These are phyloP conservation scores for Coniosporium apollinis DNA, from an alignment of 495 filamentous ascomycete species.

Conservation along the genomic window DNA sequence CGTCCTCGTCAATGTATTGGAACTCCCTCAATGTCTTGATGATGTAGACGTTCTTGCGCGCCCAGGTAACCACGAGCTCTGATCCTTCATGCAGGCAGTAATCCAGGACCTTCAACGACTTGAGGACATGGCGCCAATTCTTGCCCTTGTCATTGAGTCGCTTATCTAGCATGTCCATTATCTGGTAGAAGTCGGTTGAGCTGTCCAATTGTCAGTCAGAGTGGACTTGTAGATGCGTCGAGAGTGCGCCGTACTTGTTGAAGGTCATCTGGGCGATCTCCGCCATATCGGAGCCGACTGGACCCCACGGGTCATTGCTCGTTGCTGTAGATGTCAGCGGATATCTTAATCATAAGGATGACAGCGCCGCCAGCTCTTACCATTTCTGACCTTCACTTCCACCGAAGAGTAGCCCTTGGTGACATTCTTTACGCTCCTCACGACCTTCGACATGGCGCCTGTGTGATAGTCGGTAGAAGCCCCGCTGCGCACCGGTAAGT, in stretches of 20 bases:
- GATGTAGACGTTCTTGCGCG: conserved; percentile 92
- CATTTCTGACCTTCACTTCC: conserved; percentile 99
- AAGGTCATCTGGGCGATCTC: conserved; percentile 96
- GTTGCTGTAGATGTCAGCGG: conserved; percentile 44
- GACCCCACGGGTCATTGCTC: conserved; percentile 98
- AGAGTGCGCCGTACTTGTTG: conserved; percentile 53
- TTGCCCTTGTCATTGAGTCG: conserved; percentile 98
- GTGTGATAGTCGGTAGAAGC: no score
- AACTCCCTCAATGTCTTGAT: conserved; percentile 98
- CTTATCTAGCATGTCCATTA: conserved; percentile 99
- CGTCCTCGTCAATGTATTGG: conserved; percentile 86
- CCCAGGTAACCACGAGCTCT: conserved; percentile 94
- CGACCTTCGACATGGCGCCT: conserved; percentile 79
- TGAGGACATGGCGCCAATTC: conserved; percentile 98
- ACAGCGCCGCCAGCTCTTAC: conserved; percentile 33
- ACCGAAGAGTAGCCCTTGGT: conserved; percentile 96
- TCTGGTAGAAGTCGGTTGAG: conserved; percentile 95
- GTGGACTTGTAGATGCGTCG: not conserved
- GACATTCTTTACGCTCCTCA: conserved; percentile 98
- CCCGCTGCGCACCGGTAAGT: no score
- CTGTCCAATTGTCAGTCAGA: conserved; percentile 27
- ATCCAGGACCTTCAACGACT: conserved; percentile 93
- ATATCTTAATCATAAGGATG: not conserved
- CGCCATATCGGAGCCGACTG: conserved; percentile 95
- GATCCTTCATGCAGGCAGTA: conserved; percentile 97